Conservation (phyloP, 2,329 filamentous ascomycete genomes). For the Aureobasidium sp. region DNA sequence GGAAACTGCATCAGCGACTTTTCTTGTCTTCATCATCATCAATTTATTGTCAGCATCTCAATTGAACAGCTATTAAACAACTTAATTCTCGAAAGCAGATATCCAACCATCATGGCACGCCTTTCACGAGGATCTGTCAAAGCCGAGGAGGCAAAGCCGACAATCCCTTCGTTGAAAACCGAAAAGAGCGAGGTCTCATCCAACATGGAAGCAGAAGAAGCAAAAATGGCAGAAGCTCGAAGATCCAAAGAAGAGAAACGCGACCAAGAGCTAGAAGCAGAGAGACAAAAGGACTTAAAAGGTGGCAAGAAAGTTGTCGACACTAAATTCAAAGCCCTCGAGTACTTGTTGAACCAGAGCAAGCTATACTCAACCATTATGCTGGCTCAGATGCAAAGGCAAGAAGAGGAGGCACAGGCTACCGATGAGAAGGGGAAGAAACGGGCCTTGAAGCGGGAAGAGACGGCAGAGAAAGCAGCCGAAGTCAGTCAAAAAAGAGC, state of each 20-base stretch:
- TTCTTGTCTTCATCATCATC: not conserved
- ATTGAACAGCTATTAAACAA: not conserved
- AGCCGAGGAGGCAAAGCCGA: constrained; percentile 23
- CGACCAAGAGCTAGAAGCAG: constrained; percentile 34
- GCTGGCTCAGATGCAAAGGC: constrained; percentile 44
- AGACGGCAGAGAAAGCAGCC: constrained; percentile 38
- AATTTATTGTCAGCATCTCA: not conserved
- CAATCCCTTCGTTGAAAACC: constrained; percentile 25
- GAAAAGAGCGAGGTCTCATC: constrained; percentile 26
- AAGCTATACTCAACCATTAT: constrained; percentile 45
- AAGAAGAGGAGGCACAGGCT: constrained; percentile 39
- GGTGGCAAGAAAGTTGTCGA: constrained; percentile 38
- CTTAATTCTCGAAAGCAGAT: not conserved
- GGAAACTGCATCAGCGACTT: not conserved
- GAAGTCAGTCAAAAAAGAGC: constrained; percentile 38
- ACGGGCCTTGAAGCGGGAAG: constrained; percentile 37
- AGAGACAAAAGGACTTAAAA: constrained; percentile 38
- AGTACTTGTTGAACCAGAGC: constrained; percentile 44
- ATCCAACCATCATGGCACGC: not conserved
- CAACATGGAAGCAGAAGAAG: constrained; percentile 38
- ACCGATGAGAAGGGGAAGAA: constrained; percentile 38
- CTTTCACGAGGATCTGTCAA: constrained; percentile 2
- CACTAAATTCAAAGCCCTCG: constrained; percentile 43
- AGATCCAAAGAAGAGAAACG: constrained; percentile 37
- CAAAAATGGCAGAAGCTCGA: constrained; percentile 34